Base-by-base conservation (phyloP, 345 rosid species). In the Isatis tinctoria region DNA sequence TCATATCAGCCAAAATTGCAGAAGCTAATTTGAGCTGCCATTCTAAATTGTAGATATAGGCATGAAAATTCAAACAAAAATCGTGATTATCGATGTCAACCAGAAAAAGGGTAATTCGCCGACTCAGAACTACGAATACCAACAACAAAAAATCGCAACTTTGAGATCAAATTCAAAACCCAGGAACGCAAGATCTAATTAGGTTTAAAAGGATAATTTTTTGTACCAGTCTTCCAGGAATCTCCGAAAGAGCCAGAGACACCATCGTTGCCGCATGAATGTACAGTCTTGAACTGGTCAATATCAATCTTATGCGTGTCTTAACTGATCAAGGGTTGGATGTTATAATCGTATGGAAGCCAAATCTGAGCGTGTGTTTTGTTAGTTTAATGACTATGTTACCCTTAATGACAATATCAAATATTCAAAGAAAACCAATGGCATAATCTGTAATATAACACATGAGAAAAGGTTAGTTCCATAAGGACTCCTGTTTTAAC, bases 241-340 rank as follows among this genome's bases (percentile, higher is more conserved):
- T 2, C 67, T 17, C 78, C 78, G 67, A 71, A 68, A 30, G 77
- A 72, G 11, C 43, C 68, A 49, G 81, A 71, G 14, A 67, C 45
- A 10, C 67, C 75, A 53, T 73, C 37, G 16, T 73, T 71, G 1
- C 54, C 30, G 74, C 98, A 94, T 11, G 97, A 87, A 81, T 78
- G 98, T 1, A 94, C 82, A 26, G 88, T 85, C 85, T 83, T 77
- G 79, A 94, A 94, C 90, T 94, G 98, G 48, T 78, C 89, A 39
- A 83, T 33, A 43, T 85, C 90, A 13, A 94, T 97, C 82, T 87
- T 88, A n/a, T n/a, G n/a, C n/a, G n/a, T n/a, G n/a, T n/a, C n/a
- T n/a, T n/a, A n/a, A n/a, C n/a, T n/a, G n/a, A n/a, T n/a, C n/a
- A n/a, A n/a, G n/a, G n/a, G n/a, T n/a, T n/a, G n/a, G n/a, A n/a